Base-by-base conservation (phyloP, 2,329 filamentous ascomycete species). In the Stachybotrys elegans region DNA sequence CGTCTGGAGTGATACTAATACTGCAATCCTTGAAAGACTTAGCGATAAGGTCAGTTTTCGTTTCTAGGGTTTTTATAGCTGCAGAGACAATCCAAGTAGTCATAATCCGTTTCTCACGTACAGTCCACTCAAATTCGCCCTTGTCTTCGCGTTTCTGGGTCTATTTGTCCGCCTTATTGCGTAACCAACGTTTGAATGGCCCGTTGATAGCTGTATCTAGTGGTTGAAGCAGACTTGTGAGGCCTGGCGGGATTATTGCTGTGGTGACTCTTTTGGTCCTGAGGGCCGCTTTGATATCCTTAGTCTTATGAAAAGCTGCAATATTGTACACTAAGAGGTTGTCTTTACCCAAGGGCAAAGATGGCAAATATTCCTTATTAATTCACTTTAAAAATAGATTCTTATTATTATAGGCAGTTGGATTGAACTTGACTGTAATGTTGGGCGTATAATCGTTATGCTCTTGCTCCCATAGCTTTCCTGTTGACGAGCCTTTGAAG, bases 371-470 rank as follows among this genome's bases (percentile, higher is more conserved):
- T 34, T 34, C 31, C 31, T 34, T 16, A 12, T 34, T 34, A 14
- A 42, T 42, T 29, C 19, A 42, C 20, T 23, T 29, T 19, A 22
- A 14, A 22, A 42, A 42, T 16, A 42, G 40, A 11, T 42, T 21
- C 40, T 42, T 29, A 22, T 42, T 42, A 22, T 42, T 42, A 35
- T 42, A 42, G 14, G 40, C 40, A 17, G 31, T 42, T 22, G 12
- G 13, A 17, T 42, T 42, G 29, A 42, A 42, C 20, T 34, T 29
- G 12, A 42, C 29, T 13, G 40, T 35, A 29, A 42, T 19, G 17
- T 34, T 29, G 11, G 40, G 19, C 19, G 27, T 6, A 23, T 42
- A 42, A 22, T 22, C 13, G 22, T 42, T 17, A 22, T 22, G 9
- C 20, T 42, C 40, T 35, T 34, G 13, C 14, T 42, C n/a, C 22